Base-by-base conservation (phyloP, 257 asterid genomes). In the Asclepias syriaca region DNA sequence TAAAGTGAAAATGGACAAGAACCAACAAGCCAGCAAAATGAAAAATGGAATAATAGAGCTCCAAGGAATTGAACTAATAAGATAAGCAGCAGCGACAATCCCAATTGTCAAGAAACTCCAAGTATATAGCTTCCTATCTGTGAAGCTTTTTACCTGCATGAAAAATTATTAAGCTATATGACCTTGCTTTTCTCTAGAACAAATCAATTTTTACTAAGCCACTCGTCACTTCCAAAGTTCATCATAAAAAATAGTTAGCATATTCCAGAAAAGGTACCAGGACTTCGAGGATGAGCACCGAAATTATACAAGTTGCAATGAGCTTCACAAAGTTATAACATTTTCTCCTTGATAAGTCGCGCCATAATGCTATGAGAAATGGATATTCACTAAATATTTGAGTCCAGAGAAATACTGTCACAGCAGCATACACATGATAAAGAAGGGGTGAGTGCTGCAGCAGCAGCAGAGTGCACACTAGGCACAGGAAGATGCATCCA, bases 381-480 rank as follows among this genome's bases (percentile, higher is more conserved):
- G 75, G 82, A 83, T 88, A 88, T 77, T 95, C 92, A 57, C 92
- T 79, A 76, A 86, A 84, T 80, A 95, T 90, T 85, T 81, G 95
- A 48, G 86, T 89, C 98, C 98, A 95, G 49, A 91, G 92, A 82
- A 91, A 88, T 82, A 95, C 82, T 56, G 98, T 90, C 92, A 87
- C 78, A 19, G 88, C 95, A 68, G 85, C 85, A 77, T 95, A 95
- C 37, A 96, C 95, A 76, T 91, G 98, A 76, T 95, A 95, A 57
- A 95, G 97, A 56, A 93, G 91, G 75, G 99, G 99, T 76, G 95
- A 86, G 61, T 81, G 93, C 75, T 92, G 98, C 83, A 89, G 74
- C 65, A 88, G 85, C 80, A 92, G 84, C 76, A 95, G 70, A 67
- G 73, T 59, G 68, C 83, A 92, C 22, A 77, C 81, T 32, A 61